These are phyloP conservation scores for Schoenoplectus tabernaemontani DNA, from an alignment of 202 grass and related monocot genomes.

Conservation along the genomic window DNA sequence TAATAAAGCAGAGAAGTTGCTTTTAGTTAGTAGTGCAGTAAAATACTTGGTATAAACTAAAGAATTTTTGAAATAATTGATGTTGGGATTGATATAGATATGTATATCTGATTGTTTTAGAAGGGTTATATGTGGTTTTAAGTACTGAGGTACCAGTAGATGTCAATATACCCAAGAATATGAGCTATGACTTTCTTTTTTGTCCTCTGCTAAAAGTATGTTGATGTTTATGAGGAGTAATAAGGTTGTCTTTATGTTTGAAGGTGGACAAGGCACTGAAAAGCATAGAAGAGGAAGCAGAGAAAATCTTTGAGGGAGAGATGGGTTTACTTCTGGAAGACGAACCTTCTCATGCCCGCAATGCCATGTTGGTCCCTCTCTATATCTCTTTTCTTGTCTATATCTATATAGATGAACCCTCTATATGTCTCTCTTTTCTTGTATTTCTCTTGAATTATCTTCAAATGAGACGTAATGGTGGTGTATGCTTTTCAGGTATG, in stretches of 20 bases:
- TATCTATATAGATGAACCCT: no score
- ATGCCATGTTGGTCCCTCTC: conserved; percentile 75
- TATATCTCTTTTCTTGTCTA: no score
- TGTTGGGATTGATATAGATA: no score
- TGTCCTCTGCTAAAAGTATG: not conserved
- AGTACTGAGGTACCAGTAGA: not conserved
- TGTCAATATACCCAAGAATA: not conserved
- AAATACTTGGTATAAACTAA: no score
- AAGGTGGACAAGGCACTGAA: conserved; percentile 93
- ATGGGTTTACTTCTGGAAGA: conserved; percentile 77
- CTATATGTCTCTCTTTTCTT: conserved; percentile 8
- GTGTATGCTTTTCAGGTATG: conserved; percentile 47
- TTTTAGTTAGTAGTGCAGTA: no score
- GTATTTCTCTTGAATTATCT: not conserved
- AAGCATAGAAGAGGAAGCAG: conserved; percentile 96
- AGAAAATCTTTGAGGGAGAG: conserved; percentile 84
- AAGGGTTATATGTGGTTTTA: not conserved
- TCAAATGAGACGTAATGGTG: not conserved
- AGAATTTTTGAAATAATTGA: no score
- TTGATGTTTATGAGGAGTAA: not conserved
- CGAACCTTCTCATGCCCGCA: conserved; percentile 66
- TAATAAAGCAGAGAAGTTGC: not conserved
- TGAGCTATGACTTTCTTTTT: not conserved
- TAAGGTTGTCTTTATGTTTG: conserved; percentile 22
- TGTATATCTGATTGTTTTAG: no score